Evolutionary conservation across 768 basidiomycete genomes (phyloP).

Genomic region (Termitomyces eurrhizus): DNA sequence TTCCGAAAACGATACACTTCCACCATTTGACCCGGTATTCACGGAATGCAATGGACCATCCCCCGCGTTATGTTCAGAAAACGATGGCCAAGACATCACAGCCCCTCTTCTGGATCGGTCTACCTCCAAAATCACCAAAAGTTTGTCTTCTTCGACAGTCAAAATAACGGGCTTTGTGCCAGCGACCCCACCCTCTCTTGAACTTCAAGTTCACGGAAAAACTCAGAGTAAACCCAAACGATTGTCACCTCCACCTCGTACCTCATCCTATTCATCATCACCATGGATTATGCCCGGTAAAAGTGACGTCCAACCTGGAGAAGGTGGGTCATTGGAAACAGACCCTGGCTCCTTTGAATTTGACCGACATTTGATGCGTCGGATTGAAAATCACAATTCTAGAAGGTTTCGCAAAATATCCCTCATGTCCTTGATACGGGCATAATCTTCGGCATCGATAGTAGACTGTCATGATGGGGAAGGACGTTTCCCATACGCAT

Average conservation of each 20-base stretch:
- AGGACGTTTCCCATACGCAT: neutral
- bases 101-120: conserved; percentile 6
- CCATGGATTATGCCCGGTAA: conserved; percentile 34
- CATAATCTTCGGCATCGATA: conserved; percentile 2
- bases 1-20: neutral
- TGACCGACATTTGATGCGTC: conserved; percentile 35
- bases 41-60: conserved; percentile 6
- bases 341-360: conserved; percentile 34
- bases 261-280: conserved; percentile 31
- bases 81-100: conserved; percentile 7
- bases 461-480: neutral
- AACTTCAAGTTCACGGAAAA: conserved; percentile 1
- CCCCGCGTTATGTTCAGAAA: neutral
- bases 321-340: conserved; percentile 28
- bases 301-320: conserved; percentile 26
- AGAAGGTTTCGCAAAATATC: conserved; percentile 20
- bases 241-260: conserved; percentile 31
- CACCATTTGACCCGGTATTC: conserved; percentile 1
- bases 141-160: conserved; percentile 17
- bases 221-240: conserved; percentile 18
- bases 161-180: conserved; percentile 37
- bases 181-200: conserved; percentile 19
- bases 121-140: conserved; percentile 9
- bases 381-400: conserved; percentile 35
- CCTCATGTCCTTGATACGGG: conserved; percentile 11